These are phyloP conservation scores for Vigna angularis DNA, from an alignment of 306 rosid species.

Conservation along the genomic window DNA sequence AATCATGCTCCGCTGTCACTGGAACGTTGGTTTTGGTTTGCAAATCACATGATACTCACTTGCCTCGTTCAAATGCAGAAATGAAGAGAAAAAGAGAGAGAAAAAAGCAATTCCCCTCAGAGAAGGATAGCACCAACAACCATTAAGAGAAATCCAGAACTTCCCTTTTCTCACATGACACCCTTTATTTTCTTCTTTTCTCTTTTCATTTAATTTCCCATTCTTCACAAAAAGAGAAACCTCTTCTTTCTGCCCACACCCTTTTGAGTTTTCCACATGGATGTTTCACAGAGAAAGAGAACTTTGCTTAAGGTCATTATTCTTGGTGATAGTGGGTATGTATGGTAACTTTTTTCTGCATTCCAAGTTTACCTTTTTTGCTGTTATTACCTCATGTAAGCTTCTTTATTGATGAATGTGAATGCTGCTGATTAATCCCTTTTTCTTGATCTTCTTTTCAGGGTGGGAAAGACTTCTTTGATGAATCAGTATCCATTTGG, in stretches of 20 bases:
- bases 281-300: constrained; percentile 59
- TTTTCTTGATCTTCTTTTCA: constrained; percentile 52
- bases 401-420: not conserved
- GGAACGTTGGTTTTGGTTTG: constrained; percentile 65
- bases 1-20: constrained; percentile 58
- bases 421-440: not conserved
- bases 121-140: constrained; percentile 19
- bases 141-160: constrained; percentile 51
- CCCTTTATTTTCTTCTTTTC: constrained; percentile 18
- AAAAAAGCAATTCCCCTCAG: constrained; percentile 28
- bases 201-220: not conserved
- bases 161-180: constrained; percentile 41
- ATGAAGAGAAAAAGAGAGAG: not conserved
- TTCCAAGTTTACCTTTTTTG: not conserved
- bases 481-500: constrained; percentile 86
- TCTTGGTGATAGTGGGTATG: constrained; percentile 96
- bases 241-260: not conserved
- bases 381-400: not conserved
- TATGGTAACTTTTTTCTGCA: not conserved
- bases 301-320: constrained; percentile 85
- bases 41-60: constrained; percentile 65
- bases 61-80: constrained; percentile 50
- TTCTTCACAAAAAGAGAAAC: constrained; percentile 10
- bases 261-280: constrained; percentile 52
- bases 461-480: constrained; percentile 92